A percentile compares a stretch with the other conserved stretches of the same genome.
Evolutionary conservation across 495 filamentous ascomycete species (phyloP).

Genomic region (Podospora anserina): DNA sequence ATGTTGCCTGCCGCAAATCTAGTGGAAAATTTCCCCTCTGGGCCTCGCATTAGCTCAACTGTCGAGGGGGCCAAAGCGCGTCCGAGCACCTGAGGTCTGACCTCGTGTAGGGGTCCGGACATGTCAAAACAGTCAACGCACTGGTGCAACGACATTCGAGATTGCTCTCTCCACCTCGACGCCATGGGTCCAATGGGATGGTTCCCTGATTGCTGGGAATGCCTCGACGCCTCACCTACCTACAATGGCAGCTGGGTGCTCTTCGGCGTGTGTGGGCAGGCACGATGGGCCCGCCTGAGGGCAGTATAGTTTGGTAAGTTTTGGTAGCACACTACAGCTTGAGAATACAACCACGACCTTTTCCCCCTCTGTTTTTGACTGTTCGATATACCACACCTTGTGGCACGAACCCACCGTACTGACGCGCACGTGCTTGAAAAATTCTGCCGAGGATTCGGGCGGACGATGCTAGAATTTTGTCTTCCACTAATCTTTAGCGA

Average conservation of each 20-base stretch:
- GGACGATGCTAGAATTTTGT: background rate
- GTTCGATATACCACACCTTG: no score
- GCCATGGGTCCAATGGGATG: background rate
- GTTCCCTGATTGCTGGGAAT: background rate
- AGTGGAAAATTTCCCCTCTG: background rate
- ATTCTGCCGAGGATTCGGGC: background rate
- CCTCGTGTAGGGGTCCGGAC: background rate
- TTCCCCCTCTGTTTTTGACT: no score
- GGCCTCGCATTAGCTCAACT: conserved; percentile 4
- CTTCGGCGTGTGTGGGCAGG: no score
- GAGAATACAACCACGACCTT: no score
- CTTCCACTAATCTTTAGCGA: background rate
- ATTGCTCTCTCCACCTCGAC: background rate
- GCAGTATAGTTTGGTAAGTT: no score
- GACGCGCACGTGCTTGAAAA: background rate
- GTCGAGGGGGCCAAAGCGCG: conserved; percentile 1
- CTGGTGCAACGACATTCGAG: background rate
- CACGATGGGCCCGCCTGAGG: no score
- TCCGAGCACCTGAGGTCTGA: conserved; percentile 2
- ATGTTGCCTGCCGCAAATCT: background rate
- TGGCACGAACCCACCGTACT: no score
- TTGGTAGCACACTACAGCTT: no score
- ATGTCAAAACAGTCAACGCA: conserved; percentile 8
- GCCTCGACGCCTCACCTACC: background rate
- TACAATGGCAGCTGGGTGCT: background rate